Base-by-base conservation (phyloP, 495 filamentous ascomycete species). In the Baudoinia panamericana region DNA sequence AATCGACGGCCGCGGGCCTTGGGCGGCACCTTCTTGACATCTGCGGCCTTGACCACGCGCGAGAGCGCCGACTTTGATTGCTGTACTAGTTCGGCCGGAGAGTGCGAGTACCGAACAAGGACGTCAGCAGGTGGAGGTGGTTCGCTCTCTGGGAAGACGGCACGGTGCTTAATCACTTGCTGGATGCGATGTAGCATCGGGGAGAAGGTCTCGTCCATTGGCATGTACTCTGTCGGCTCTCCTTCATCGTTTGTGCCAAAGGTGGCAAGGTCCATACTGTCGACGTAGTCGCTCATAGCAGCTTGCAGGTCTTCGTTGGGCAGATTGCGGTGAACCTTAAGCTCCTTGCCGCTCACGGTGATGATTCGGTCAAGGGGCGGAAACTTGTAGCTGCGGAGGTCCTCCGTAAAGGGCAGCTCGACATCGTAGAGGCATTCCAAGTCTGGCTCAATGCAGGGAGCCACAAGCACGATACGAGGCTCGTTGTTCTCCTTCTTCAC, bases 321-420 rank as follows among this genome's bases (percentile, higher is more conserved):
- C 3, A 99, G 70, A 48, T 92, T 80, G 12, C 87, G 78, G 61
- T 99, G 90, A 40, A 93, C 75, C 6, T 68, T 80, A 17, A 93
- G 67, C 13, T 71, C 63, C 41, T 83, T 83, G n/a, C 90, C 92
- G n/a, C 80, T 82, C 7, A 93, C 68, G 0, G 87, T 96, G 35
- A 90, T 65, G 8, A 96, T 79, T 48, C 73, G 80, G 56, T 92
- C 87, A 11, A 99, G 65, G 1, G 88, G 84, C 3, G 92, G 84
- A 43, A 99, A 99, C 43, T 72, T 77, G 57, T 94, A 95, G 28
- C 71, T 69, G 36, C 92, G 74, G 19, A 94, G 66, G 57, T 99
- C 92, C 62, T 99, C 92, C 2, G 81, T 73, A 52, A 93, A 96
- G 3, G 90, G 90, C n/a, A 97, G 70, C 41, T 92, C 85, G 4